phyloP scores from a whole-genome alignment of 805 yeast species.

The Candida endomychidarum region DNA sequence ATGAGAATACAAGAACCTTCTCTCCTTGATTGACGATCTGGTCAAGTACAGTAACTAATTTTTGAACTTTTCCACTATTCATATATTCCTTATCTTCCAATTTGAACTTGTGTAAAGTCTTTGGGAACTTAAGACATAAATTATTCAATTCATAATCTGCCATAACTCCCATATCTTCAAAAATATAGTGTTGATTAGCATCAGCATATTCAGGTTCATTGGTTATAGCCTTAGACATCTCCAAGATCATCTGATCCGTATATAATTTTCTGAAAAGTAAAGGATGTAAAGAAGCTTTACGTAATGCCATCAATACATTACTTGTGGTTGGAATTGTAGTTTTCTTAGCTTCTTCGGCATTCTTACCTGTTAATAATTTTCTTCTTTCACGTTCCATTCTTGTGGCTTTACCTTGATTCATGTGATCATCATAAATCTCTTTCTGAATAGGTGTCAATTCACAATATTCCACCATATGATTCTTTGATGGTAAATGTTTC shows the following conservation, averaged over 20 bases:
- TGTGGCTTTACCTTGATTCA: constrained; percentile 44
- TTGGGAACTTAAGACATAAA: constrained; percentile 71
- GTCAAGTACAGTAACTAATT: constrained; percentile 57
- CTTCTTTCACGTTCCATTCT: constrained; percentile 46
- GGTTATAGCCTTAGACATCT: constrained; percentile 80
- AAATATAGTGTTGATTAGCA: constrained; percentile 76
- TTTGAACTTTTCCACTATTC: constrained; percentile 72
- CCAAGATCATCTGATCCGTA: constrained; percentile 50
- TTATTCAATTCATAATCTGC: constrained; percentile 83
- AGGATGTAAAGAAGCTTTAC: constrained; percentile 95
- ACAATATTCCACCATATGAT: constrained; percentile 63
- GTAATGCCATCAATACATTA: constrained; percentile 80
- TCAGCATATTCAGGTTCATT: constrained; percentile 74
- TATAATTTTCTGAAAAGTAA: constrained; percentile 71
- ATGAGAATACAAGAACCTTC: constrained; percentile 80
- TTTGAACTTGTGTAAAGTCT: constrained; percentile 53
- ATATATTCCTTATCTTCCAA: constrained; percentile 56
- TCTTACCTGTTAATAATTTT: constrained; percentile 34
- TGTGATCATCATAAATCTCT: constrained; percentile 59
- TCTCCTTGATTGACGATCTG: constrained; percentile 54
- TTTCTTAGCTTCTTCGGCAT: constrained; percentile 32
- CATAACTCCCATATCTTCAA: constrained; percentile 95
- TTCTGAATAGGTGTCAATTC: constrained; percentile 56
- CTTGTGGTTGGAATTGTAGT: constrained; percentile 47
- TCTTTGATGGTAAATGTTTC: constrained; percentile 80